Evolutionary conservation across 257 asterid species (phyloP), one percentile per base, ranked within the genome.

Genomic region (Vinca minor): DNA sequence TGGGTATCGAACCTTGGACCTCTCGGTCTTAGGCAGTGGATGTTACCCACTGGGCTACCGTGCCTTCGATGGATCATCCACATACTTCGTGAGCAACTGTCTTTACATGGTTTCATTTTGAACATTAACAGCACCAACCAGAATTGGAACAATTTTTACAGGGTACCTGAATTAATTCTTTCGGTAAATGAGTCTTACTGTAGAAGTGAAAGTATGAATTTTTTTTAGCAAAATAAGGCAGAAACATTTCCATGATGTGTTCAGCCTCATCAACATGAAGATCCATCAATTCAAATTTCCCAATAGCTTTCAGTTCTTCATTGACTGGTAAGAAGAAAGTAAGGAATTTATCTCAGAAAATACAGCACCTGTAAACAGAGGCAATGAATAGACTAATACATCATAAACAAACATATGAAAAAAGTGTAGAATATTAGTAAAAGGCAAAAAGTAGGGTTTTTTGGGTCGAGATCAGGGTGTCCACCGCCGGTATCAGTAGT

Each of bases 191-290:
- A 71, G 71, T 42, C 71, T 44, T 52, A 35, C 62, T n/a, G 36
- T 12, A 38, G 63, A 29, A 32, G 31, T 25, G 64, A 45, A 21
- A 20, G 34, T 57, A 11, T 7, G 34, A 31, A 55, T 45, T 29
- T 47, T 25, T 44, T 84, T 89, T 85, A 71, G 87, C 97, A 59
- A 93, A 84, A 81, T 89, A 93, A 1, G 98, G 98, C 55, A 93
- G 78, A 88, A 89, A 97, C 98, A 93, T 89, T 73, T 93, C 98
- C 98, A 93, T 93, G 87, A 96, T 93, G 73, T 93, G 98, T 73
- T 93, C 98, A 73, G 94, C 96, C 78, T 93, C 98, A 60, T 93
- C 98, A 32, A 87, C 95, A 25, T 62, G 84, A 73, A 89, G 79
- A 84, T 89, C 97, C 98, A 93, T 93, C 65, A 71, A 25, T 67